Conservation (phyloP, 2,329 filamentous ascomycete genomes). For the Epichloe festucae region DNA sequence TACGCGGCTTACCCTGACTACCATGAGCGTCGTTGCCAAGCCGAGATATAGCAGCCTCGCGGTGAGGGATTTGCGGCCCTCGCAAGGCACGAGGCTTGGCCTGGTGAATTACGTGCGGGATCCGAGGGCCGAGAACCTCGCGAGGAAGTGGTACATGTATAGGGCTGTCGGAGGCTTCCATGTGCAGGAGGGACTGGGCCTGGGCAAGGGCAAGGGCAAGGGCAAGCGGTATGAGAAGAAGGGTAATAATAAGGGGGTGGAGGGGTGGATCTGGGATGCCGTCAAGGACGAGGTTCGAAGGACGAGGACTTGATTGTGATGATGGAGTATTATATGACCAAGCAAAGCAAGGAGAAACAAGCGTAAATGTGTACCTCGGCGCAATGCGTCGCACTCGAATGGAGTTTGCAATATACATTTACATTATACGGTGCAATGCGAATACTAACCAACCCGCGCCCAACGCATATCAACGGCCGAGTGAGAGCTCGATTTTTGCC, state of each 20-base stretch:
- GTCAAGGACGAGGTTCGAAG: conserved; percentile 21
- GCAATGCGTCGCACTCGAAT: too few relatives aligned
- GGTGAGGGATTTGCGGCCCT: conserved; percentile 23
- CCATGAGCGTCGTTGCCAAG: conserved; percentile 42
- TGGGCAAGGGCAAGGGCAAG: conserved; percentile 2
- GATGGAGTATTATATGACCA: too few relatives aligned
- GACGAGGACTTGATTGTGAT: conserved; percentile 3
- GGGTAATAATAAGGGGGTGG: conserved; percentile 17
- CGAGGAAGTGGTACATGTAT: conserved; percentile 27
- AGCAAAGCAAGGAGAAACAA: too few relatives aligned
- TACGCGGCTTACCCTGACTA: conserved; percentile 37
- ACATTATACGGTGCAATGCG: too few relatives aligned
- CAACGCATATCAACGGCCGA: too few relatives aligned
- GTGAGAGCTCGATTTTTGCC: too few relatives aligned
- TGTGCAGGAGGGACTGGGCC: conserved; percentile 18
- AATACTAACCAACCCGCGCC: too few relatives aligned
- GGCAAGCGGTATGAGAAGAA: conserved; percentile 6
- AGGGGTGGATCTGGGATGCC: conserved; percentile 29
- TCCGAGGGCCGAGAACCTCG: conserved; percentile 19
- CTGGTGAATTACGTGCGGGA: conserved; percentile 29
- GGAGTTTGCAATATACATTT: too few relatives aligned
- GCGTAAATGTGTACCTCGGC: too few relatives aligned
- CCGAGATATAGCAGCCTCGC: conserved; percentile 34
- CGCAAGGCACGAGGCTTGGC: conserved; percentile 17
- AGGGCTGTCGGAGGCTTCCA: conserved; percentile 26